These are phyloP conservation scores for Rosa rugosa DNA, from an alignment of 306 rosid genomes.

Conservation along the genomic window DNA sequence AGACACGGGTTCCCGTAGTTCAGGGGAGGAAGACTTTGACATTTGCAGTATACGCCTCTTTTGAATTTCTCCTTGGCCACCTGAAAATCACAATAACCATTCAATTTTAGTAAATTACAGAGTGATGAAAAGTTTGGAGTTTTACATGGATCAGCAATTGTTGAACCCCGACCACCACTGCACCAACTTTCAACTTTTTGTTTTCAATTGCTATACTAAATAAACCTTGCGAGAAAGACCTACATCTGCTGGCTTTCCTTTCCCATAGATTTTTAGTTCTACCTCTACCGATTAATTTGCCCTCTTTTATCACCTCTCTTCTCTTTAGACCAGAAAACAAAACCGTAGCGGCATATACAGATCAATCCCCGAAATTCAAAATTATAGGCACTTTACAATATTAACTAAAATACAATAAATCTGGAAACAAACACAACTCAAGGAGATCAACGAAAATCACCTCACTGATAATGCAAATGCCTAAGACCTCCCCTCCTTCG, in stretches of 20 bases:
- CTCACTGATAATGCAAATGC: conserved; percentile 48
- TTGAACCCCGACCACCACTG: neutral
- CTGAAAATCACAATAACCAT: conserved; percentile 36
- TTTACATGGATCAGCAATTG: neutral
- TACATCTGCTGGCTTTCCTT: neutral
- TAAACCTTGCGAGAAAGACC: neutral
- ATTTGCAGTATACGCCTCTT: conserved; percentile 58
- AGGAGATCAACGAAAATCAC: conserved; percentile 22
- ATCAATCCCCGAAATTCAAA: neutral
- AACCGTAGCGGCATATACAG: neutral
- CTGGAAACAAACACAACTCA: neutral
- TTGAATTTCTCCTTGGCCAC: conserved; percentile 39
- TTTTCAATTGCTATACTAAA: neutral
- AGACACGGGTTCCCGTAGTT: conserved; percentile 35
- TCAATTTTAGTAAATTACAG: neutral
- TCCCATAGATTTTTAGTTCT: neutral
- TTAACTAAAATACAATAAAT: neutral
- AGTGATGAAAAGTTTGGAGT: neutral
- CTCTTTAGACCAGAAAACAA: neutral
- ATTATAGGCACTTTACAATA: neutral
- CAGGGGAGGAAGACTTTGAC: conserved; percentile 67
- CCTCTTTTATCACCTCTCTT: neutral
- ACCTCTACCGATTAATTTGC: neutral
- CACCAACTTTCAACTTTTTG: neutral
- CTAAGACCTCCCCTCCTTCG: conserved; percentile 48